Conservation (phyloP, 331 rosid genomes). For the Erythrophleum ivorense region DNA sequence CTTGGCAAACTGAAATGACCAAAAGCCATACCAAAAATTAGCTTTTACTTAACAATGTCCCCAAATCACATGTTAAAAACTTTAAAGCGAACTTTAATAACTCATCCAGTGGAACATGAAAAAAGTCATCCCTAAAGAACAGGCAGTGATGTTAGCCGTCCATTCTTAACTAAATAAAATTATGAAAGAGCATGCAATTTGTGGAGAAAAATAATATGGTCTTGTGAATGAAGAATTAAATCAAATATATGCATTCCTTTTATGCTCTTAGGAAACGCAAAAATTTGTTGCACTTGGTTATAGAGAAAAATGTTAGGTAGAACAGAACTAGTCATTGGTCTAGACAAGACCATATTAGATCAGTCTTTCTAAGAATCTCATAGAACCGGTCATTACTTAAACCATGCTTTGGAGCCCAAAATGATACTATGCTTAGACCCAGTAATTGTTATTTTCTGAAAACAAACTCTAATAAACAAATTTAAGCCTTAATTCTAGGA, state of each 20-base stretch:
- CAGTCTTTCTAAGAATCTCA: no score
- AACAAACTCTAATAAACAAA: no score
- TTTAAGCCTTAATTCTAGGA: not conserved
- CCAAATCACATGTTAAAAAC: not conserved
- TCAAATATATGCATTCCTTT: not conserved
- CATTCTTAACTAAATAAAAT: not conserved
- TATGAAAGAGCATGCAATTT: not conserved
- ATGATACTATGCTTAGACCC: no score
- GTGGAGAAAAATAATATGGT: not conserved
- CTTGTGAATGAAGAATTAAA: not conserved
- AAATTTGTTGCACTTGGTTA: no score
- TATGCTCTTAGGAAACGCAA: no score
- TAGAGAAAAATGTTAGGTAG: no score
- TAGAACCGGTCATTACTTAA: no score
- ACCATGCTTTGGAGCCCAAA: no score
- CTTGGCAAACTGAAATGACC: not conserved
- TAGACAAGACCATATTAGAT: no score
- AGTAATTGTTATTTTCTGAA: no score
- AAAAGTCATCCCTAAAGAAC: not conserved
- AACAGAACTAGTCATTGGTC: no score
- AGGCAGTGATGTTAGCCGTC: not conserved
- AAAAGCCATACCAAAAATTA: not conserved
- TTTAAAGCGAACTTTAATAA: not conserved
- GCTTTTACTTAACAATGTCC: no score
- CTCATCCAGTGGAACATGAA: not conserved